Percentiles rank a stretch among this genome's conserved stretches.
These are phyloP conservation scores for Fusarium nisikadoi DNA, from an alignment of 2,329 filamentous ascomycete genomes.

Conservation along the genomic window DNA sequence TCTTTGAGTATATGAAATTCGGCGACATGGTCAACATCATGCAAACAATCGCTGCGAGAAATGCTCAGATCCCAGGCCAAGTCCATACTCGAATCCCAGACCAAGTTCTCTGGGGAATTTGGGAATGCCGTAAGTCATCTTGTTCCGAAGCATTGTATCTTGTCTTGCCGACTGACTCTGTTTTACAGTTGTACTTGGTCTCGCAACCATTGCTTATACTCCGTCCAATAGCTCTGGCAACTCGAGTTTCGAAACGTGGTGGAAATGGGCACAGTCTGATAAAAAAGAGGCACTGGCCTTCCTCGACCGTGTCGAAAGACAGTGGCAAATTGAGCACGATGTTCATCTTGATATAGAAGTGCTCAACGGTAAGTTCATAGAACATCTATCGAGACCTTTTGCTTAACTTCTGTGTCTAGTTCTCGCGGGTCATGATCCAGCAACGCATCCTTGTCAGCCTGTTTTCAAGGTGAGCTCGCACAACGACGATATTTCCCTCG, in stretches of 20 bases:
- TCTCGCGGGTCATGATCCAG: conserved; percentile 23
- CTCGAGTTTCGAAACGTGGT: conserved; percentile 25
- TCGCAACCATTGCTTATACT: conserved; percentile 45
- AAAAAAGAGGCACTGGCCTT: not conserved
- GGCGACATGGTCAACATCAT: conserved; percentile 40
- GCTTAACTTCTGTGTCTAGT: conserved; percentile 32
- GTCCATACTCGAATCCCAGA: conserved; percentile 24
- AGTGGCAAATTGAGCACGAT: conserved; percentile 36
- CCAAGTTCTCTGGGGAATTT: conserved; percentile 45
- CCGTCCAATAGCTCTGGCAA: not conserved
- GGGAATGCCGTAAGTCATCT: conserved; percentile 45
- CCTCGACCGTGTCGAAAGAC: conserved; percentile 1
- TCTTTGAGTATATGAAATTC: conserved; percentile 43
- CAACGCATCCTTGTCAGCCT: conserved; percentile 30
- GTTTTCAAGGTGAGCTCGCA: conserved; percentile 41
- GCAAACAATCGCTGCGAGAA: not conserved
- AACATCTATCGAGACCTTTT: not conserved
- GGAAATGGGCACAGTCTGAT: not conserved
- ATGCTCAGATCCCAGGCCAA: conserved; percentile 23
- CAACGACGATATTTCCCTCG: not conserved
- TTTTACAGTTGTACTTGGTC: conserved; percentile 43
- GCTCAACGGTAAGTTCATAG: conserved; percentile 41
- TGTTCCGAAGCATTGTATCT: not conserved
- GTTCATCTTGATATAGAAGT: conserved; percentile 47
- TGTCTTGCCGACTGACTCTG: not conserved